Evolutionary conservation across 768 basidiomycete species (phyloP), one percentile per base, ranked within the genome.

Genomic region (Russula dissimulans): DNA sequence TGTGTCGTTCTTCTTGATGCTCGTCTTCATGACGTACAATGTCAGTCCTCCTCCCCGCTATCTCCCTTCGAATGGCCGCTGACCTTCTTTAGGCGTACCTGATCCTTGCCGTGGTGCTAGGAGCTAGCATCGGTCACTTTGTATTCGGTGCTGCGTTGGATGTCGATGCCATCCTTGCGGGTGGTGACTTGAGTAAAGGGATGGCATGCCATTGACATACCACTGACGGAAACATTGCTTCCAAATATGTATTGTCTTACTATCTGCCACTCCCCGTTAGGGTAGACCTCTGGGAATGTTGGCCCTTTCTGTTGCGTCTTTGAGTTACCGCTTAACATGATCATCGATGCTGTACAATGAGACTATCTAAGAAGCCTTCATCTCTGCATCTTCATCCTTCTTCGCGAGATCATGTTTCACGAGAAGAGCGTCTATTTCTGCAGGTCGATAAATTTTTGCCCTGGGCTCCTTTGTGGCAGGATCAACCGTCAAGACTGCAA

Each of bases 1-100:
- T 71, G 71, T 92, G 60, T 89, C 89, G 39, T 89, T 88, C 78
- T 91, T 91, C 81, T 81, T 92, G 69, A 97, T 97, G 93, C 76
- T 97, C 59, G 85, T 95, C 43, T 94, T 92, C 73, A 95, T 97
- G 93, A 95, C 93, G 5, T 97, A 95, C 75, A 97, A 97, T 65
- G 91, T 92, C 60, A 68, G 89, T 75, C 26, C 42, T 34, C 22
- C n/a, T 39, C 47, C 43, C 39, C 58, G 41, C 22, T 26, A 22
- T 55, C 39, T 22, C 50, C 17, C 32, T 43, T 7, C 42, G 29
- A 36, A 44, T 43, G 18, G 64, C 43, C 60, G 7, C 57, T 47
- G 34, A 48, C 52, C 32, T 11, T 17, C 36, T 48, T 18, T 65
- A 94, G 91, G 91, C 87, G 38, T 95, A 93, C 67, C 83, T 95